phyloP scores from a whole-genome alignment of 2,329 filamentous ascomycete genomes.

The Coniella lustricola region DNA sequence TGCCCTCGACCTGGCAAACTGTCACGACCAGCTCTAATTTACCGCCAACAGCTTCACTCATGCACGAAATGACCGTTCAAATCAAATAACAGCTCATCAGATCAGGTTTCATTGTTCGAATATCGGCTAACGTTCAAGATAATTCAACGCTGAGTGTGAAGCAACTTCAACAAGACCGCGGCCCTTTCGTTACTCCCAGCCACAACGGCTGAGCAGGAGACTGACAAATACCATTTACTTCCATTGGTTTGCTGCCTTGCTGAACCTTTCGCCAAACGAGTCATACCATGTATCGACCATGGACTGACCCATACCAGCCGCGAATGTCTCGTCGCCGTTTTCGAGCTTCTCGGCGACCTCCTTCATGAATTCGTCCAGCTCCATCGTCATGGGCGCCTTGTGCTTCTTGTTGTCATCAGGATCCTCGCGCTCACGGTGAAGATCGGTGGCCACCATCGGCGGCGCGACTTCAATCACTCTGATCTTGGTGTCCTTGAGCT shows the following conservation, averaged over 20 bases:
- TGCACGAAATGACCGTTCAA: too few species aligned
- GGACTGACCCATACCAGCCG: slow-evolving; percentile 29
- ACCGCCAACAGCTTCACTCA: too few species aligned
- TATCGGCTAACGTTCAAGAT: too few species aligned
- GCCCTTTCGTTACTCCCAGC: too few species aligned
- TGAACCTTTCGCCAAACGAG: slow-evolving; percentile 11
- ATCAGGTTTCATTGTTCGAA: too few species aligned
- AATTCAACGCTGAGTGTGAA: too few species aligned
- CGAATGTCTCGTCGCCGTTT: slow-evolving; percentile 40
- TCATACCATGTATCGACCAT: slow-evolving; percentile 15
- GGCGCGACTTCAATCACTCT: slow-evolving; percentile 49
- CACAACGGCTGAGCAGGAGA: too few species aligned
- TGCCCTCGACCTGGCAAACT: too few species aligned
- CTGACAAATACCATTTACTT: neutral
- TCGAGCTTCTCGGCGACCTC: slow-evolving; percentile 38
- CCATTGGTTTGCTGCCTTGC: slow-evolving; percentile 14
- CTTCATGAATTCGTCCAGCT: slow-evolving; percentile 47
- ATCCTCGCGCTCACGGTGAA: slow-evolving; percentile 48
- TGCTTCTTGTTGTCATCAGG: slow-evolving; percentile 54
- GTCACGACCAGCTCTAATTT: too few species aligned
- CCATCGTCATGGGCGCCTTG: slow-evolving; percentile 39
- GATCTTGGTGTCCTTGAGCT: slow-evolving; percentile 37
- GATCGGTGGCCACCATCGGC: slow-evolving; percentile 45
- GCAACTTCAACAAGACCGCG: too few species aligned
- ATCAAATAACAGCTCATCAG: too few species aligned